These are phyloP conservation scores for Cystobasidium slooffiae DNA, from an alignment of 1,284 basidiomycete genomes.

Conservation along the genomic window DNA sequence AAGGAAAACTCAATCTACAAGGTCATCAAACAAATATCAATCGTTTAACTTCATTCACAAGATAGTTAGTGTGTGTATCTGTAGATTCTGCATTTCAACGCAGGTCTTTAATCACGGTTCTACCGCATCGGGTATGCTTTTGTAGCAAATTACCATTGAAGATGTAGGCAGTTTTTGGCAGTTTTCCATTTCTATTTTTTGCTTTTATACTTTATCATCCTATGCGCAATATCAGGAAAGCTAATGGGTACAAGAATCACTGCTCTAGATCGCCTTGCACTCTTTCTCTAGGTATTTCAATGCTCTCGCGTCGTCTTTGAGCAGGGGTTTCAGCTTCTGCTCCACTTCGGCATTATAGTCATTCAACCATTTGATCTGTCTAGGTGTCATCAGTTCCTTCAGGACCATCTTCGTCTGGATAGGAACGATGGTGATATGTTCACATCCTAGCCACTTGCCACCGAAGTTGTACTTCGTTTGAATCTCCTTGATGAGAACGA, in stretches of 20 bases:
- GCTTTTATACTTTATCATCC: no score
- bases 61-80: no score
- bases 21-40: no score
- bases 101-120: no score
- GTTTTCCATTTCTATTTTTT: no score
- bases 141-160: no score
- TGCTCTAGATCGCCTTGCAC: conserved; percentile 45
- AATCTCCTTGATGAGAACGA: conserved; percentile 71
- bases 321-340: conserved; percentile 74
- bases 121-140: no score
- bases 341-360: conserved; percentile 78
- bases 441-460: conserved; percentile 78
- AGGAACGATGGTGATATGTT: conserved; percentile 84
- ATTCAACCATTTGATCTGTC: conserved; percentile 82
- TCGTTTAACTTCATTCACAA: no score
- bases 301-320: conserved; percentile 77
- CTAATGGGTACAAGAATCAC: neutral
- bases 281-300: conserved; percentile 78
- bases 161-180: no score
- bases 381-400: conserved; percentile 64
- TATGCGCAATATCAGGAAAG: no score
- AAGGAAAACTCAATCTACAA: no score
- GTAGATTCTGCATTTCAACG: no score
- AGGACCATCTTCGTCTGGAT: conserved; percentile 87
- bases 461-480: conserved; percentile 84